These are phyloP conservation scores for Neonectria coccinea DNA, from an alignment of 2,329 filamentous ascomycete species.

Conservation along the genomic window DNA sequence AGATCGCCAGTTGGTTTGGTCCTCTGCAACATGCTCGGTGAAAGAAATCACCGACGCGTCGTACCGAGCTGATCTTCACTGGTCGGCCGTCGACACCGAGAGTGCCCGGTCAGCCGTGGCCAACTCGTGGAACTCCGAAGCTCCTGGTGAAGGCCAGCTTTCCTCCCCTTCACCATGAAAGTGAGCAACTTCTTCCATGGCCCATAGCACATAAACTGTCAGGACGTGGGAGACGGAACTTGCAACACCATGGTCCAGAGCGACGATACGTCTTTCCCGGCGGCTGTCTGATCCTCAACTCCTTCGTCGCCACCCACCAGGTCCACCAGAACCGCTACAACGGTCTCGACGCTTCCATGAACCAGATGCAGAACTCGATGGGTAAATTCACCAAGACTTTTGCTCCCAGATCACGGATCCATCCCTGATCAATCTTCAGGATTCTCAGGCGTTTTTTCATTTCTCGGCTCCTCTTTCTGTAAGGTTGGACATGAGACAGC, in stretches of 20 bases:
- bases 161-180: slow-evolving; percentile 12
- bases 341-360: slow-evolving; percentile 9
- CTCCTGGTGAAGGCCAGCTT: not conserved
- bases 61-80: slow-evolving; percentile 8
- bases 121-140: slow-evolving; percentile 15
- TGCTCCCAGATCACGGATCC: slow-evolving; percentile 5
- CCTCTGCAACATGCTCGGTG: slow-evolving; percentile 6
- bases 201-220: slow-evolving; percentile 15
- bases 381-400: slow-evolving; percentile 8
- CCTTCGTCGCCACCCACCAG: slow-evolving; percentile 15
- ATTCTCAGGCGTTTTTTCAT: too few relatives aligned
- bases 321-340: slow-evolving; percentile 18
- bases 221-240: slow-evolving; percentile 11
- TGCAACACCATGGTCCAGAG: slow-evolving; percentile 16
- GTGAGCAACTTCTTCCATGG: slow-evolving; percentile 22
- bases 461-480: too few relatives aligned
- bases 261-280: slow-evolving; percentile 4
- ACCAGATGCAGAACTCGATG: slow-evolving; percentile 16
- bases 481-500: too few relatives aligned
- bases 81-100: slow-evolving; percentile 4
- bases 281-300: slow-evolving; percentile 20
- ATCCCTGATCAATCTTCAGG: not conserved
- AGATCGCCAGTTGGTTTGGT: slow-evolving; percentile 2
- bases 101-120: slow-evolving; percentile 10
- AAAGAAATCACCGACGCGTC: slow-evolving; percentile 14